Conservation (phyloP, 2,329 filamentous ascomycete genomes). For the Colletotrichum eleusines region DNA sequence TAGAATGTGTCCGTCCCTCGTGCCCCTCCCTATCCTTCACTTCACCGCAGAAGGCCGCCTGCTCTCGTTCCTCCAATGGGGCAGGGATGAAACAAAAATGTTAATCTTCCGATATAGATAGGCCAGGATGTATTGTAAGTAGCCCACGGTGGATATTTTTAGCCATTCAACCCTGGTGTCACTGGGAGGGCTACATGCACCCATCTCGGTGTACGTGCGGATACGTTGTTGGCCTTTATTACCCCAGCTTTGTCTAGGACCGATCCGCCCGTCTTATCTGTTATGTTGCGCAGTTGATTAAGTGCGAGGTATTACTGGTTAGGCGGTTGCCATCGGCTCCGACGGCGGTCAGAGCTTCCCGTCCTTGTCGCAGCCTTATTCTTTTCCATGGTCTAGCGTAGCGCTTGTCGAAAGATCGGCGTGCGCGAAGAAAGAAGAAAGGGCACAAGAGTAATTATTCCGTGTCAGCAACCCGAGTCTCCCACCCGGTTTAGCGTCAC, state of each 20-base stretch:
- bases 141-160: slow-evolving; percentile 41
- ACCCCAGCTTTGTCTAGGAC: slow-evolving; percentile 40
- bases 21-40: slow-evolving; percentile 2
- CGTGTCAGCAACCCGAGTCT: slow-evolving; percentile 25
- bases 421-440: slow-evolving; percentile 20
- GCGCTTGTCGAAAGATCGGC: slow-evolving; percentile 39
- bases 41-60: slow-evolving; percentile 11
- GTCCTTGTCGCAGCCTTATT: slow-evolving; percentile 11
- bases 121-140: slow-evolving; percentile 38
- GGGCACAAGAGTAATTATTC: neutral
- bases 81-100: slow-evolving; percentile 40
- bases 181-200: slow-evolving; percentile 16
- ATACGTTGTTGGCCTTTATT: slow-evolving; percentile 24
- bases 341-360: slow-evolving; percentile 29
- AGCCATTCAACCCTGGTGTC: slow-evolving; percentile 33
- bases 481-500: slow-evolving; percentile 16
- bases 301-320: slow-evolving; percentile 17
- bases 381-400: slow-evolving; percentile 18
- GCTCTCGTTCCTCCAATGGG: slow-evolving; percentile 38
- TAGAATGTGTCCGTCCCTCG: neutral
- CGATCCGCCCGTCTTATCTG: slow-evolving; percentile 38
- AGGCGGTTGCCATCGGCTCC: slow-evolving; percentile 31
- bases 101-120: slow-evolving; percentile 42
- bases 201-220: slow-evolving; percentile 17
- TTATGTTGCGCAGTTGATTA: slow-evolving; percentile 19